phyloP scores from a whole-genome alignment of 257 asterid genomes.

The Thymus mandschuricus region DNA sequence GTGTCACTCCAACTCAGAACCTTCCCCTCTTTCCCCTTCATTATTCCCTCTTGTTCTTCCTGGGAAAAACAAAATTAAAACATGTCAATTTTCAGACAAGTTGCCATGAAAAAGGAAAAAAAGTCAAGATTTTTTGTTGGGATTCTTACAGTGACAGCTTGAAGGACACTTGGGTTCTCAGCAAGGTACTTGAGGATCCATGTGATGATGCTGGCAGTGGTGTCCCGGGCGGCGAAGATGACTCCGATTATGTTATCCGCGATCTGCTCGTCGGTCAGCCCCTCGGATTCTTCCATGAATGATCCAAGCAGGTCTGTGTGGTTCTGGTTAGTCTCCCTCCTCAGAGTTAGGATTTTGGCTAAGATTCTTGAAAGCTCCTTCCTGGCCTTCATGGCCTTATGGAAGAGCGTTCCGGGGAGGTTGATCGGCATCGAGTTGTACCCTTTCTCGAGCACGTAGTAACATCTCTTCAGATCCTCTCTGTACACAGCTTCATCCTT shows the following conservation, averaged over 20 bases:
- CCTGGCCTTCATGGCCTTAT: slow-evolving; percentile 76
- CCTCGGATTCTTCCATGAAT: slow-evolving; percentile 68
- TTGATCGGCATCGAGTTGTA: slow-evolving; percentile 79
- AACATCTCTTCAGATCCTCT: slow-evolving; percentile 74
- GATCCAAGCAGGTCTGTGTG: slow-evolving; percentile 68
- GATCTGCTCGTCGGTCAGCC: slow-evolving; percentile 67
- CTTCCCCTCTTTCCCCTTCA: slow-evolving; percentile 50
- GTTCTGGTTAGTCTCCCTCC: slow-evolving; percentile 44
- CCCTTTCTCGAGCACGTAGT: slow-evolving; percentile 72
- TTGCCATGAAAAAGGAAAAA: not conserved
- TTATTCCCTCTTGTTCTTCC: slow-evolving; percentile 78
- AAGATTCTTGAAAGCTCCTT: slow-evolving; percentile 60
- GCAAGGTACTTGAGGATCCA: slow-evolving; percentile 78
- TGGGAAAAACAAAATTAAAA: slow-evolving; percentile 4
- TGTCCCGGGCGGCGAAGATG: slow-evolving; percentile 78
- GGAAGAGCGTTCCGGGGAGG: slow-evolving; percentile 70
- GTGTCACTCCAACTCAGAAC: slow-evolving; percentile 59
- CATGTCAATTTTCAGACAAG: slow-evolving; percentile 5
- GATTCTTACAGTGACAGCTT: slow-evolving; percentile 69
- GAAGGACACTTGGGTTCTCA: slow-evolving; percentile 71
- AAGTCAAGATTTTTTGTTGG: not conserved
- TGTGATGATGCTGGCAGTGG: slow-evolving; percentile 76
- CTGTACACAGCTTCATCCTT: slow-evolving; percentile 65
- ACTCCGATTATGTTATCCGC: slow-evolving; percentile 79
- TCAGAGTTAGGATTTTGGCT: slow-evolving; percentile 49